Percentiles rank a stretch among this genome's conserved stretches.
phyloP scores from a whole-genome alignment of 2,329 filamentous ascomycete species.

The Aspergillus fijiensis region DNA sequence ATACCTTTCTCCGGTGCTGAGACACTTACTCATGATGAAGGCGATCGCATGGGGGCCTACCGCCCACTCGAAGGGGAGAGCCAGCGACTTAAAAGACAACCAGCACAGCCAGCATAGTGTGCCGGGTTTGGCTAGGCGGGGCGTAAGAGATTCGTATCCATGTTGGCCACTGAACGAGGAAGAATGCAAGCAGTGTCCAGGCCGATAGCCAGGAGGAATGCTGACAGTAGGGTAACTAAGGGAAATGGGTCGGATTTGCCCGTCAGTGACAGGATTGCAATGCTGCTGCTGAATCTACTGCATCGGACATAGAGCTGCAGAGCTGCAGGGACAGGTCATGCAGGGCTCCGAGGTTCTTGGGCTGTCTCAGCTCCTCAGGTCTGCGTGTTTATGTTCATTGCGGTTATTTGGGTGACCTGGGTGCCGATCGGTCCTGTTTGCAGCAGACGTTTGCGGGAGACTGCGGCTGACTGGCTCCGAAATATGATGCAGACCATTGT shows the following conservation, averaged over 20 bases:
- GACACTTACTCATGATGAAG: conserved; percentile 2
- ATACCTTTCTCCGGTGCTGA: not conserved
- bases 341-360: not conserved
- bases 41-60: not conserved
- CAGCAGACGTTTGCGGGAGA: not conserved
- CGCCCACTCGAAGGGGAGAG: not conserved
- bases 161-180: conserved; percentile 1
- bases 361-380: not conserved
- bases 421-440: not conserved
- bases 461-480: not conserved
- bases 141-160: not conserved
- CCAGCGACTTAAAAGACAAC: conserved; percentile 5
- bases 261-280: not conserved
- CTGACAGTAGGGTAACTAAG: conserved; percentile 1
- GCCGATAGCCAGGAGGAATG: conserved; percentile 6
- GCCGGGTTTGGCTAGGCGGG: not conserved
- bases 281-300: not conserved
- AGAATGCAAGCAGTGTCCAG: conserved; percentile 1
- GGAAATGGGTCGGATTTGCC: conserved; percentile 1
- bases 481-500: not conserved
- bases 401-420: not conserved
- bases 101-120: not conserved
- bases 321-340: not conserved
- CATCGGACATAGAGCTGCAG: not conserved
- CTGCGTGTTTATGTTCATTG: not conserved